Evolutionary conservation across 331 rosid genomes (phyloP).

Genomic region (Quercus lobata): DNA sequence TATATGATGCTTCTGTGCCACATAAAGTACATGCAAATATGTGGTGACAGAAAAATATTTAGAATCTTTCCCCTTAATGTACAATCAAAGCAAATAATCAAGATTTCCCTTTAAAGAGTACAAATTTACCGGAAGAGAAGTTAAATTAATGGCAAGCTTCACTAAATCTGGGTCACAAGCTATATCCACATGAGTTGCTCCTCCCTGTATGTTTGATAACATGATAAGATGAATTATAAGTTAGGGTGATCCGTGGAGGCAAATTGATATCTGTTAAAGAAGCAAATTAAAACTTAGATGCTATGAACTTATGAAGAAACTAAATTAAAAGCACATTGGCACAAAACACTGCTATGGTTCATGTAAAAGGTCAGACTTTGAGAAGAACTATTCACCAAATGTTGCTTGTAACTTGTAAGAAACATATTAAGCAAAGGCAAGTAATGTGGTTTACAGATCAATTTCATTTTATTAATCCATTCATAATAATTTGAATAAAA

Average conservation of each 20-base stretch:
- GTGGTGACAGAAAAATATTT: background rate
- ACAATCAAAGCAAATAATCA: background rate
- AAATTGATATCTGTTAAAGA: background rate
- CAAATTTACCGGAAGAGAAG: conserved; percentile 71
- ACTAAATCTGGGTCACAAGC: conserved; percentile 95
- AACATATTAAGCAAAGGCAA: background rate
- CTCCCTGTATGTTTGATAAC: conserved; percentile 47
- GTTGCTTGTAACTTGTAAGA: background rate
- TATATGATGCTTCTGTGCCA: background rate
- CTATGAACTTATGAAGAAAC: background rate
- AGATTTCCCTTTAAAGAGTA: background rate
- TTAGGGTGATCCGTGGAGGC: background rate
- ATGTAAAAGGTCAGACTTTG: background rate
- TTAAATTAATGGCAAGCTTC: conserved; percentile 77
- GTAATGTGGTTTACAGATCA: background rate
- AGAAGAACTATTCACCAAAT: background rate
- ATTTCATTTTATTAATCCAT: background rate
- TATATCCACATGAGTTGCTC: conserved; percentile 97
- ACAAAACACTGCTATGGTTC: background rate
- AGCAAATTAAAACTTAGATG: background rate
- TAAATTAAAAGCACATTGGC: background rate
- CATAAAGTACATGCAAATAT: background rate
- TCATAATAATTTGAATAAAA: background rate
- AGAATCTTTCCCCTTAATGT: background rate
- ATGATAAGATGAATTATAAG: background rate